Base-by-base conservation (phyloP, 2,329 filamentous ascomycete genomes). In the Anthostomella pinea region DNA sequence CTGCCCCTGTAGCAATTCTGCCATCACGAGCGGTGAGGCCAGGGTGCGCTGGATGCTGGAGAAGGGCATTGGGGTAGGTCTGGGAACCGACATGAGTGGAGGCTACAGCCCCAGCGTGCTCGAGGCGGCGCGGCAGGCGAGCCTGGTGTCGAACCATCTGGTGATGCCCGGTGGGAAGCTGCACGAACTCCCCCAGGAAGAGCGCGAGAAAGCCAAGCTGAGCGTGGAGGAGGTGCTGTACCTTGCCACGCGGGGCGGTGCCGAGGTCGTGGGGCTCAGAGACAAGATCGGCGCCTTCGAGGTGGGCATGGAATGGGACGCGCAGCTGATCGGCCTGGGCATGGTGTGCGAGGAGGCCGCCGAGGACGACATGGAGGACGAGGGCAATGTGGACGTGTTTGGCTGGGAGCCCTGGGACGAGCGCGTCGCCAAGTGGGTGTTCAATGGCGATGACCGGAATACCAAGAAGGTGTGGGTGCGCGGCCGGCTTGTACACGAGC, bases 401-500 rank as follows among this genome's bases (percentile, higher is more conserved):
- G 90, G 89, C 1, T 88, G 83, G 77, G 91, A 97, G 73, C 77
- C 58, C n/a, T 94, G 86, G 87, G 79, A 84, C 24, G 87, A 97
- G 54, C 79, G 72, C 55, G 67, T 97, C 8, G 86, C 87, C 34
- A 98, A 98, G 70, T 98, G 93, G 93, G 70, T 97, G 43, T 98
- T 86, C 65, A 85, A 79, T 48, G 93, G 93, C 0, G 90, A 97
- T 68, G 93, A 97, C 65, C 73, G 91, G 50, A 97, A 97, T 62
- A 91, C 89, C 3, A 75, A 74, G 52, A 81, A 75, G 50, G 93
- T 98, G 5, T 98, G 91, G 91, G 89, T 97, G 2, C 81, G 75
- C 58, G 93, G 93, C 3, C 68, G 80, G 46, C 63, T 94, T 60
- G 93, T 96, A 30, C 88, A 95, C 66, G 62, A 72, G 58, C 63